Evolutionary conservation across 805 yeast genomes (phyloP), one percentile per base, ranked within the genome.

Genomic region (Kodamaea lidongshanica): DNA sequence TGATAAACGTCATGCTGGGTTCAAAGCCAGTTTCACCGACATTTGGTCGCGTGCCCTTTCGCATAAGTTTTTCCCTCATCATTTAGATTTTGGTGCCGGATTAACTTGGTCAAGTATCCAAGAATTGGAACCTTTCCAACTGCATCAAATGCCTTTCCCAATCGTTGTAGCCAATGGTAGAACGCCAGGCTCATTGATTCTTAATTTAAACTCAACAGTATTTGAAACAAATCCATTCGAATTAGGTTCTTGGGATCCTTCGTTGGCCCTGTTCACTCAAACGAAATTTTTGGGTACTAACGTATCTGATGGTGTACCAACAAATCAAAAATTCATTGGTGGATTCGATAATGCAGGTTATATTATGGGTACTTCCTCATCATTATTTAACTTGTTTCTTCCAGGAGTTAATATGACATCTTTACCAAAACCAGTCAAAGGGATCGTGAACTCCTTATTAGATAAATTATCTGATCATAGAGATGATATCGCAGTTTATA

Each of bases 151-250:
- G 57, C 70, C 70, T 14, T 63, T 42, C 34, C 68, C 70, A 1
- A 50, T 63, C 7, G 52, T 62, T 4, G 41, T 61, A 13, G 52
- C 68, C 9, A 75, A 75, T 46, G 84, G 83, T 28, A 64, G 85
- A 55, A 61, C 69, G n/a, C 84, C 84, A 7, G 74, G 74, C 16
- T 66, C 80, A 3, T 28, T 38, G 4, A 65, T 80, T 28, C 58
- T 81, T 28, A 66, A 70, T 37, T 50, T 56, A 18, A 86, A 84
- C 60, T 77, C 94, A 6, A 83, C 95, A 1, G 69, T 63, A 3
- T 58, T 56, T 34, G 68, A 63, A 33, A 40, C 60, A 19, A 51
- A 44, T 26, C 64, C 70, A 2, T 58, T 39, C 30, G 70, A 63
- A 37, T 42, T 63, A 25, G 70, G 70, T 0, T 52, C 61, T 3